These are phyloP conservation scores for Salvia splendens DNA, from an alignment of 257 asterid genomes.

Conservation along the genomic window DNA sequence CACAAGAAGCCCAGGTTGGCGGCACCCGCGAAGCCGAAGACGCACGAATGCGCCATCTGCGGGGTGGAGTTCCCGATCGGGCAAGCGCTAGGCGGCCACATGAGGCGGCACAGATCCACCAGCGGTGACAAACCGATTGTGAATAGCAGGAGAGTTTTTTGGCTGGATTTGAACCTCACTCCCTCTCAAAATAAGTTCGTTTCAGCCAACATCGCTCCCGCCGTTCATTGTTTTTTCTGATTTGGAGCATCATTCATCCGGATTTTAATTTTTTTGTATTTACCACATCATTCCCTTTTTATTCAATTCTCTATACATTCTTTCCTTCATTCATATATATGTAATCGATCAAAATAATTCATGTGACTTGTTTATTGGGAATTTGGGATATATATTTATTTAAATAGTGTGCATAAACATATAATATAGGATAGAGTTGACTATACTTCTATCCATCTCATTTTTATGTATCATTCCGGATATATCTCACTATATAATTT, in stretches of 20 bases:
- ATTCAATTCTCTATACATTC: too few relatives aligned
- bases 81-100: constrained; percentile 72
- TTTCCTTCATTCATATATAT: too few relatives aligned
- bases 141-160: constrained; percentile 47
- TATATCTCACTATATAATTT: too few relatives aligned
- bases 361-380: too few relatives aligned
- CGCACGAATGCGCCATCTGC: constrained; percentile 63
- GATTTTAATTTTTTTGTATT: too few relatives aligned
- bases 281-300: too few relatives aligned
- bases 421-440: too few relatives aligned
- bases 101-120: constrained; percentile 58
- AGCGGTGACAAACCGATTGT: constrained; percentile 34
- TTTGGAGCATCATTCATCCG: not conserved
- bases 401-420: too few relatives aligned
- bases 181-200: constrained; percentile 54
- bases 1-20: constrained; percentile 58
- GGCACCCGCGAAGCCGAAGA: constrained; percentile 51
- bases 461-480: too few relatives aligned
- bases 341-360: too few relatives aligned
- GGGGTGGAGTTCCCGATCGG: constrained; percentile 63
- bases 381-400: too few relatives aligned
- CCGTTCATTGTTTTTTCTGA: constrained; percentile 31
- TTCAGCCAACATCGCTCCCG: constrained; percentile 35
- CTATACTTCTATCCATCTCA: too few relatives aligned
- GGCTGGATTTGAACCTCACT: constrained; percentile 65